phyloP scores from a whole-genome alignment of 2,329 filamentous ascomycete species.

The Fusarium sp. region DNA sequence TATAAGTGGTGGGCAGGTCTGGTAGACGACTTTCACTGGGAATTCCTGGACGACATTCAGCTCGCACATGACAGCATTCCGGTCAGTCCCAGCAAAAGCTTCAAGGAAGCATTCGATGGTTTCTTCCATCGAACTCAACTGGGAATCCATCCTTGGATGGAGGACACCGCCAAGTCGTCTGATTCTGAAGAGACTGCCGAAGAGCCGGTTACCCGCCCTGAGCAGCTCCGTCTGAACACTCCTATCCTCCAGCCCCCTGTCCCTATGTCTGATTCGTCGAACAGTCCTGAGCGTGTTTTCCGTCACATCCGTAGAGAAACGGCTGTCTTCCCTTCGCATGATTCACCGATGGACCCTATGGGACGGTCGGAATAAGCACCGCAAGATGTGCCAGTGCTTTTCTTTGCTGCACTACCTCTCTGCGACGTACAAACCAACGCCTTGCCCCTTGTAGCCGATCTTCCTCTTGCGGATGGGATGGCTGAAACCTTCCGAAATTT shows the following conservation, averaged over 20 bases:
- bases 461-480: too few species aligned
- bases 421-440: too few species aligned
- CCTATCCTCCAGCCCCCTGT: not conserved
- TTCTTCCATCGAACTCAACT: slow-evolving; percentile 9
- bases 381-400: too few species aligned
- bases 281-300: not conserved
- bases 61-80: not conserved
- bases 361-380: not conserved
- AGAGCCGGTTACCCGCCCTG: not conserved
- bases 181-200: not conserved
- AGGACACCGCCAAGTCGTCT: too few species aligned
- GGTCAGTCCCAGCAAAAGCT: not conserved
- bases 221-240: not conserved
- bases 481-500: too few species aligned
- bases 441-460: too few species aligned
- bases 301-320: slow-evolving; percentile 8
- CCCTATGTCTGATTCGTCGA: not conserved
- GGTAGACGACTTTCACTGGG: not conserved
- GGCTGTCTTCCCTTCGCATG: not conserved
- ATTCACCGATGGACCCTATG: not conserved
- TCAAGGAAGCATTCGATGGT: not conserved
- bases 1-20: slow-evolving; percentile 1
- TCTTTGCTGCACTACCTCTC: too few species aligned
- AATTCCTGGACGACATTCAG: slow-evolving; percentile 5
- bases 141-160: slow-evolving; percentile 14